These are phyloP conservation scores for Trichoderma orchidacearum DNA, from an alignment of 495 filamentous ascomycete species.

Conservation along the genomic window DNA sequence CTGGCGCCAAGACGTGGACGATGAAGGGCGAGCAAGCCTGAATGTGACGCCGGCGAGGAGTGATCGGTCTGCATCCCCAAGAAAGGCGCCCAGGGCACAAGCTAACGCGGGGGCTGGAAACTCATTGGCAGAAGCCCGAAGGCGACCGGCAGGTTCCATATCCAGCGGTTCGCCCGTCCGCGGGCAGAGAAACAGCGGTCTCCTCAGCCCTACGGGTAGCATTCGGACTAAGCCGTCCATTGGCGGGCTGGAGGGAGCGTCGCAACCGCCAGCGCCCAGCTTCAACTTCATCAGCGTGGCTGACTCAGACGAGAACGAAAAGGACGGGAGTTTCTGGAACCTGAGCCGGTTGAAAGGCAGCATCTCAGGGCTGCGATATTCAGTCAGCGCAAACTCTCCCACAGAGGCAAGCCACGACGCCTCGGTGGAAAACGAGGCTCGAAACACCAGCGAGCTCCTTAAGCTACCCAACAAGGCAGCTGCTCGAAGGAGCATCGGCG, in stretches of 20 bases:
- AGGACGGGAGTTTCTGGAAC: constrained; percentile 22
- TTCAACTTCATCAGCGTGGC: constrained; percentile 21
- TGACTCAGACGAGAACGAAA: background rate
- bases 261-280: constrained; percentile 19
- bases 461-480: background rate
- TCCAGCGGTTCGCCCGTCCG: constrained; percentile 7
- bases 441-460: constrained; percentile 3
- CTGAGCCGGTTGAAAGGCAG: constrained; percentile 25
- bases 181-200: constrained; percentile 3
- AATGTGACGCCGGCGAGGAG: constrained; percentile 20
- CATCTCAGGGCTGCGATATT: constrained; percentile 15
- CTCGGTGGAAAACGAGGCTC: background rate
- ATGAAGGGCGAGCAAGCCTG: constrained; percentile 13
- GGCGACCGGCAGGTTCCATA: constrained; percentile 13
- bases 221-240: constrained; percentile 10
- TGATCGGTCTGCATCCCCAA: constrained; percentile 36
- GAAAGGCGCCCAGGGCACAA: constrained; percentile 23
- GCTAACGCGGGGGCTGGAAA: constrained; percentile 9
- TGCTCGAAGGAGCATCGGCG: background rate
- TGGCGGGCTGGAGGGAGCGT: constrained; percentile 6
- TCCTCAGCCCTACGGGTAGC: constrained; percentile 15
- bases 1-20: constrained; percentile 71
- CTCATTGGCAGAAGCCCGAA: constrained; percentile 4
- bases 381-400: background rate
- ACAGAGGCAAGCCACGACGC: background rate